Percentiles rank a stretch among this genome's conserved stretches.
phyloP scores from a whole-genome alignment of 805 yeast species.

The Danielia reshetovae region DNA sequence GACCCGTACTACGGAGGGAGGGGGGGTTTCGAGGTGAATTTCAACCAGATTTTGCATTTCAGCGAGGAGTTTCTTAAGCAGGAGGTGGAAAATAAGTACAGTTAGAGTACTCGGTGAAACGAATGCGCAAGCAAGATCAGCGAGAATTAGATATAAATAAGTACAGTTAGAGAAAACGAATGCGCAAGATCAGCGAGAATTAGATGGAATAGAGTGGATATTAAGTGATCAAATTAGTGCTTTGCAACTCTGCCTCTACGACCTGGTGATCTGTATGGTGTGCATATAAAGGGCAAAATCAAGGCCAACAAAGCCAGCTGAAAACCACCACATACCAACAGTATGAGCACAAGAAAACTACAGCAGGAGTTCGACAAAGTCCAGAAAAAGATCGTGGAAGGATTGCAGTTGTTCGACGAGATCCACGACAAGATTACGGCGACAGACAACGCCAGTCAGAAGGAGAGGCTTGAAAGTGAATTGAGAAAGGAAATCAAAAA shows the following conservation, averaged over 20 bases:
- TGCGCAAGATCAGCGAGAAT: too few relatives aligned
- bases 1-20: slow-evolving; percentile 94
- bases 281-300: too few relatives aligned
- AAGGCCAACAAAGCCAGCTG: too few relatives aligned
- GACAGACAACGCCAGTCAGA: slow-evolving; percentile 80
- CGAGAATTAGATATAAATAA: too few relatives aligned
- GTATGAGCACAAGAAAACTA: slow-evolving; percentile 42
- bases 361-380: slow-evolving; percentile 86
- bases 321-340: not conserved
- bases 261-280: too few relatives aligned
- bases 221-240: too few relatives aligned
- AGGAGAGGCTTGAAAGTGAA: slow-evolving; percentile 90
- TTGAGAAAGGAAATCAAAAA: slow-evolving; percentile 93
- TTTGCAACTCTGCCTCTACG: too few relatives aligned
- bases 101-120: too few relatives aligned
- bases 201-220: too few relatives aligned
- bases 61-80: slow-evolving; percentile 61
- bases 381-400: slow-evolving; percentile 86
- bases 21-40: slow-evolving; percentile 78
- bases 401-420: slow-evolving; percentile 78
- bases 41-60: slow-evolving; percentile 70
- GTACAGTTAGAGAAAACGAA: too few relatives aligned
- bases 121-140: too few relatives aligned
- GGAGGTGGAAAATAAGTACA: too few relatives aligned
- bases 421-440: slow-evolving; percentile 80